Conservation (phyloP, 2,329 filamentous ascomycete genomes). For the Xylariaceae sp. region DNA sequence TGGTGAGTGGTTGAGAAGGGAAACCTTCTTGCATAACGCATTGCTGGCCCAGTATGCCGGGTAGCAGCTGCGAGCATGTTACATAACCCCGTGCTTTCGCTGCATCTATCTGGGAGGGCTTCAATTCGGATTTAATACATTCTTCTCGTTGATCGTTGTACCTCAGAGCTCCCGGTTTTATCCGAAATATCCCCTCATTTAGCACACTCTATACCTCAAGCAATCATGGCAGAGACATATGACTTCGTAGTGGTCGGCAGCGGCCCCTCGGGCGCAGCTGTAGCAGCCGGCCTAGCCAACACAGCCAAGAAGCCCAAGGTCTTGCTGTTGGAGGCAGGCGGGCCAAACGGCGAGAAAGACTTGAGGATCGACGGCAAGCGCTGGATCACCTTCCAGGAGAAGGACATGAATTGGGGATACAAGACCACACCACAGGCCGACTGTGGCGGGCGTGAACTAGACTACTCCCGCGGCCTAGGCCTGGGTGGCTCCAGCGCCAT, state of each 20-base stretch:
- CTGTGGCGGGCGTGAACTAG: conserved; percentile 38
- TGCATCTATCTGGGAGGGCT: no score
- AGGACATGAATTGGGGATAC: conserved; percentile 49
- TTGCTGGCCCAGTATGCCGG: no score
- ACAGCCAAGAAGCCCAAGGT: conserved; percentile 44
- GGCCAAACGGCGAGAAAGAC: conserved; percentile 39
- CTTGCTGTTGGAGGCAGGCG: conserved; percentile 59
- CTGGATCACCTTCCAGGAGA: conserved; percentile 46
- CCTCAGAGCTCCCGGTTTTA: no score
- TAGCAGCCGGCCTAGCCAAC: conserved; percentile 49
- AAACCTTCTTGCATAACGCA: no score
- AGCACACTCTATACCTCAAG: no score
- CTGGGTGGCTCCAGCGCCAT: conserved; percentile 49
- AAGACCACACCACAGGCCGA: conserved; percentile 43
- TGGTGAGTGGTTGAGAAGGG: no score
- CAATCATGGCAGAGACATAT: not conserved
- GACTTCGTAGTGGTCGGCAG: conserved; percentile 22
- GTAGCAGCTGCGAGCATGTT: no score
- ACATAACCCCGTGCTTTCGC: no score
- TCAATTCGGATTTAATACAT: no score
- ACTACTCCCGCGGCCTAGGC: conserved; percentile 46
- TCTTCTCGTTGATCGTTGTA: no score
- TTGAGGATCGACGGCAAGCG: conserved; percentile 51
- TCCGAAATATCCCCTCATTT: no score
- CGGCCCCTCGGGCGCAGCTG: conserved; percentile 55